These are phyloP conservation scores for Colletotrichum lindemuthianum DNA, from an alignment of 2,329 filamentous ascomycete genomes.

Conservation along the genomic window DNA sequence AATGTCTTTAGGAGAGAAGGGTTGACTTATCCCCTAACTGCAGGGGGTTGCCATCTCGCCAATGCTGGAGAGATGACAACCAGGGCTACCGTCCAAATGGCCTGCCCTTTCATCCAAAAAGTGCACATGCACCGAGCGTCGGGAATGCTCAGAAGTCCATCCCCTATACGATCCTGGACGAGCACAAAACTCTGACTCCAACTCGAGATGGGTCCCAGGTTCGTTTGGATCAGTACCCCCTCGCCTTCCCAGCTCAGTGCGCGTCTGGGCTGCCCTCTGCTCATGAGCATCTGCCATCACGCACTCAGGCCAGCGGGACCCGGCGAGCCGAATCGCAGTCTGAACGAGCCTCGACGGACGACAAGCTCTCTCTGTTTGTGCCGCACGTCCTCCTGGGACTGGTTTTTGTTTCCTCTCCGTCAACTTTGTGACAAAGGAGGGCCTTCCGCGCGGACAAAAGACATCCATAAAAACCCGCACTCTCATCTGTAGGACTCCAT, in stretches of 20 bases:
- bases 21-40: conserved; percentile 60
- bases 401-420: conserved; percentile 92
- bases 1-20: conserved; percentile 3
- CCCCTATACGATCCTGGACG: conserved; percentile 68
- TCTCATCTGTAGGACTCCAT: conserved; percentile 61
- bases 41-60: conserved; percentile 59
- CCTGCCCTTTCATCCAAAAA: conserved; percentile 46
- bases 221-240: conserved; percentile 39
- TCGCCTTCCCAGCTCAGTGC: not conserved
- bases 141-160: not conserved
- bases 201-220: conserved; percentile 86
- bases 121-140: not conserved
- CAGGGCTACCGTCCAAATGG: conserved; percentile 54
- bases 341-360: conserved; percentile 38
- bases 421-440: conserved; percentile 61
- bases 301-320: conserved; percentile 39
- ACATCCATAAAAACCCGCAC: conserved; percentile 93
- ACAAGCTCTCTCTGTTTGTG: conserved; percentile 76
- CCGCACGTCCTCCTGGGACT: conserved; percentile 88
- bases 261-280: conserved; percentile 5
- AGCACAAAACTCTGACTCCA: conserved; percentile 94
- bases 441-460: conserved; percentile 85
- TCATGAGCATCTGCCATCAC: conserved; percentile 38
- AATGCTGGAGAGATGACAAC: conserved; percentile 62
- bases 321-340: conserved; percentile 41